A percentile compares a stretch with the other conserved stretches of the same genome.
Conservation (phyloP, 2,329 filamentous ascomycete genomes). For the Seiridium unicorne region DNA sequence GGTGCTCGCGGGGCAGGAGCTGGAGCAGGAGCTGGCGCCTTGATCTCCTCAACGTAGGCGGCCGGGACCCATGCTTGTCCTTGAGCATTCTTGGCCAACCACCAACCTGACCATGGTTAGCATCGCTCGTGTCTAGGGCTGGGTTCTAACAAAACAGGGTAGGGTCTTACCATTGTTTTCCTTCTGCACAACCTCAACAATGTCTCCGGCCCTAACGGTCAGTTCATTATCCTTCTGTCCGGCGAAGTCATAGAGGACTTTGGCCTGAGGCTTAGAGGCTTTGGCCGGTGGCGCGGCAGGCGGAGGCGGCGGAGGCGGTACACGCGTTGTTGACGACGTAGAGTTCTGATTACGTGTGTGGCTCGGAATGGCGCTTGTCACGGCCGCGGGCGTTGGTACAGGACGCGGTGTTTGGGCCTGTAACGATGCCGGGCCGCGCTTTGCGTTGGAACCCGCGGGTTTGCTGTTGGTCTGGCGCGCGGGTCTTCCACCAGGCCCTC, state of each 20-base stretch:
- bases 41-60: conserved; percentile 85
- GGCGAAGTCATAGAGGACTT: conserved; percentile 88
- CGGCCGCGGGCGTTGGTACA: conserved; percentile 26
- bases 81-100: conserved; percentile 74
- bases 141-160: neutral
- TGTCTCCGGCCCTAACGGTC: conserved; percentile 73
- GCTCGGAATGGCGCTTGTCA: conserved; percentile 35
- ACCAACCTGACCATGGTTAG: conserved; percentile 73
- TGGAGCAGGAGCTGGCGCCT: conserved; percentile 58
- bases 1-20: conserved; percentile 62
- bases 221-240: conserved; percentile 85
- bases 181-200: conserved; percentile 89
- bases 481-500: conserved; percentile 78
- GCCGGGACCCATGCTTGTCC: conserved; percentile 93
- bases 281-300: conserved; percentile 58
- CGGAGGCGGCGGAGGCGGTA: conserved; percentile 65
- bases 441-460: conserved; percentile 27
- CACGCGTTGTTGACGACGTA: conserved; percentile 52
- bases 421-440: conserved; percentile 20
- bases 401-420: conserved; percentile 24
- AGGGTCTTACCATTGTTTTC: conserved; percentile 79
- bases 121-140: neutral
- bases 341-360: conserved; percentile 57
- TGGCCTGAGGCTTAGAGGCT: conserved; percentile 71
- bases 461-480: conserved; percentile 63